Base-by-base conservation (phyloP, 345 rosid species). In the Hibiscus syriacus region DNA sequence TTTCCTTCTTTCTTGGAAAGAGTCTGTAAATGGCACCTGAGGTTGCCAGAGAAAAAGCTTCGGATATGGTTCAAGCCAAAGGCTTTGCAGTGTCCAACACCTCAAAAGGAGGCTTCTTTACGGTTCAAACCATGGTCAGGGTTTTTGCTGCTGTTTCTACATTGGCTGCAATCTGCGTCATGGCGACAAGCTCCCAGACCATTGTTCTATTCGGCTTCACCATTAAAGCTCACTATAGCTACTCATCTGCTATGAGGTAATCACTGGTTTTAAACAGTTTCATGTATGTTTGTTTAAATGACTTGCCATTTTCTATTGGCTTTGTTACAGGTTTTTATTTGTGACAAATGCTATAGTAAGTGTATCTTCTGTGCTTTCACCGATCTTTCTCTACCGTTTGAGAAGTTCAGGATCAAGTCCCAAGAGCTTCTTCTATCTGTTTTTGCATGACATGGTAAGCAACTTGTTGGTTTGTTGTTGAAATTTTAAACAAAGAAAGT, bases 381-480 rank as follows among this genome's bases (percentile, higher is more conserved):
- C 80, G 71, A 23, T 74, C 41, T 72, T 50, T 27, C 74, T 78
- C 48, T 75, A 71, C 67, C 2, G 60, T 43, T 19, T 68, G 9
- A 64, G 70, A 60, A 80, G 79, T 20, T 65, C 76, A 1, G 58
- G 25, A 14, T 70, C 82, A 8, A 23, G 41, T 26, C 48, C 65
- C 65, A 62, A 23, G 70, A 75, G 46, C 5, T 64, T 30, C 67
- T 82, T 80, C 73, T 56, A 72, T 50, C 71, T 85, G 2, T 77
- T 78, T 50, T 8, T 84, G 68, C 87, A 77, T 62, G 90, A 85
- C 59, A 34, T 80, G 81, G 93, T 85, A 74, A 77, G 80, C 63
- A 65, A 66, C 12, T 68, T 41, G 7, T 43, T 13, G 11, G 19
- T 11, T 69, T 32, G 4, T 41, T 57, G 10, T 60, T 19, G 29